Base-by-base conservation (phyloP, 495 filamentous ascomycete species). In the Talaromyces adpressus region DNA sequence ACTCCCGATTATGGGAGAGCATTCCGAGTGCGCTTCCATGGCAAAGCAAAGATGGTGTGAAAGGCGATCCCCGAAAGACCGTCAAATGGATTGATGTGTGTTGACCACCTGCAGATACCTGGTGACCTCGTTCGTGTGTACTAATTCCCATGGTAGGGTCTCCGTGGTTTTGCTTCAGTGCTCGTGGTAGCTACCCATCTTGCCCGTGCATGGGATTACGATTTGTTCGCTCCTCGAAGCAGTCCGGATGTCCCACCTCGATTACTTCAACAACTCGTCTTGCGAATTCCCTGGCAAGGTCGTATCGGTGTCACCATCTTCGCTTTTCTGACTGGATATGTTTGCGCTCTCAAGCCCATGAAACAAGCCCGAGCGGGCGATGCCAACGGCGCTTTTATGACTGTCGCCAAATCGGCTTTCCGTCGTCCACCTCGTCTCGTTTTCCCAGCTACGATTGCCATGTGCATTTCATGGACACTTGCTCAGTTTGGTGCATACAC, bases 11-110 rank as follows among this genome's bases (percentile, higher is more conserved):
- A 9, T 58, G 72, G 54, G 72, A 75, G 5, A 72, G 61, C 32
- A 54, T 65, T 23, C 63, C 63, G 3, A 25, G 36, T 41, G 62
- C 63, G 2, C 61, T 76, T 1, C 74, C 74, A 2, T 77, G 75
- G 75, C 69, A 66, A 23, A 66, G 66, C 23, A 70, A 69, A 8
- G 69, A 76, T 2, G 68, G 54, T 32, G 66, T 68, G 47, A 76
- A 73, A 61, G 75, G 75, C 22, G 73, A 77, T 60, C 72, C 75
- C 7, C 65, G 72, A 63, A 84, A 84, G 67, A 85, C 85, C 64
- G 84, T 89, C 27, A 87, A 87, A 76, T 89, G 86, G 86, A 84
- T 88, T 41, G 86, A 89, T 81, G 85, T 87, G 72, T 67, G 83
- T 79, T 41, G 32, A 49, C 51, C 23, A 8, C 25, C 47, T 63